Evolutionary conservation across 2,329 filamentous ascomycete genomes (phyloP).

Genomic region (Myrmaecium sp.): DNA sequence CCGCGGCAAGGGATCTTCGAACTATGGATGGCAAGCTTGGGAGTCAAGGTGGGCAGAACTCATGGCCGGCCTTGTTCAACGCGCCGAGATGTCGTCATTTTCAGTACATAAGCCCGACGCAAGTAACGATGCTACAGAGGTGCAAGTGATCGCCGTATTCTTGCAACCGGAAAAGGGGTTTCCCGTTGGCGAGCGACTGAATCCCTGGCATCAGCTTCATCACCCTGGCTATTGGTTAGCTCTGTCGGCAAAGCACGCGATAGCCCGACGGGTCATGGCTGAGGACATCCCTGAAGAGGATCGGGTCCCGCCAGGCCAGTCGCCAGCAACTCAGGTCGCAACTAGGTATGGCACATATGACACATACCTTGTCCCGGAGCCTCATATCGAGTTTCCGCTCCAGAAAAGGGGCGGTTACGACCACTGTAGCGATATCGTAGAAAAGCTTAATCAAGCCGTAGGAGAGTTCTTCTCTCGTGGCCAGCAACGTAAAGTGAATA

Average conservation of each 20-base stretch:
- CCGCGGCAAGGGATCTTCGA: constrained; percentile 67
- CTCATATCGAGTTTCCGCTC: constrained; percentile 36
- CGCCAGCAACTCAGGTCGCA: constrained; percentile 36
- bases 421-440: constrained; percentile 33
- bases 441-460: constrained; percentile 29
- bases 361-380: constrained; percentile 41
- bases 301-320: constrained; percentile 35
- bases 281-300: constrained; percentile 43
- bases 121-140: constrained; percentile 9
- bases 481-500: constrained; percentile 38
- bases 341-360: constrained; percentile 39
- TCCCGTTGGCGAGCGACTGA: constrained; percentile 30
- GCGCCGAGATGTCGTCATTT: constrained; percentile 32
- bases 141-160: constrained; percentile 21
- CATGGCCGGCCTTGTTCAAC: constrained; percentile 42
- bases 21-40: constrained; percentile 92
- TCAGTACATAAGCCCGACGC: constrained; percentile 13
- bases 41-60: constrained; percentile 54
- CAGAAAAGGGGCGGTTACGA: constrained; percentile 26
- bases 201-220: constrained; percentile 42
- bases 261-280: constrained; percentile 32
- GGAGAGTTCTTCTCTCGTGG: constrained; percentile 33
- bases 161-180: constrained; percentile 34
- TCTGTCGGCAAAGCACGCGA: constrained; percentile 34
- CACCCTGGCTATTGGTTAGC: constrained; percentile 47